Evolutionary conservation across 1,284 basidiomycete species (phyloP), one percentile per base, ranked within the genome.

Genomic region (Coniferiporia weirii): DNA sequence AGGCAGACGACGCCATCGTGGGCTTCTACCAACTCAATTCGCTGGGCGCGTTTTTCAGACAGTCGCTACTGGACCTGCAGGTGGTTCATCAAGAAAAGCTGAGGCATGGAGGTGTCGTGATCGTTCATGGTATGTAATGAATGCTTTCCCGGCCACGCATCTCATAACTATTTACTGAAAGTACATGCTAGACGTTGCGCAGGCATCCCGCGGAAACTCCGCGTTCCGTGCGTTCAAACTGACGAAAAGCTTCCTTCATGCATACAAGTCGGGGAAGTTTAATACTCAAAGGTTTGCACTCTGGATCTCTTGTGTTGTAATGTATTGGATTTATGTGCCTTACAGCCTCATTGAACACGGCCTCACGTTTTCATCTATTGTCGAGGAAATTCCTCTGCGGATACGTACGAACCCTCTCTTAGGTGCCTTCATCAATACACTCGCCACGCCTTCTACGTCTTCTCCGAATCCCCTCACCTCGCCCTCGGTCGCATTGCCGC

Each of bases 11-110:
- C 72, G 94, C 91, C 66, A 85, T 97, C 52, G 92, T 99, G 59
- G 97, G 97, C 48, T 94, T 98, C 74, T 99, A 99, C 79, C 93
- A 97, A 72, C 90, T 89, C 50, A 93, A 89, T 50, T 85, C 87
- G 17, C 80, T 93, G 54, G 93, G 94, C 44, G 93, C 93, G n/a
- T 98, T 96, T 74, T 89, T 93, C 74, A 91, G 87, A 67, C 91
- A 94, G 70, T 84, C 85, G n/a, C 76, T 97, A 51, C 80, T 98
- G 54, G 93, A 98, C 63, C 90, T 93, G 13, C 90, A 97, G 71
- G 85, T 88, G 43, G 83, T 91, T 66, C 89, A 88, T 69, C 90
- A 89, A 73, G 89, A 86, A 56, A 85, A 81, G 68, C 77, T 88
- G 70, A 78, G 92, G 73, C 85, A 95, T 72, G 88, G 92, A 36